Percentiles rank a stretch among this genome's conserved stretches.
Evolutionary conservation across 139 green algal species (phyloP).

Genomic region (Chlorella sp.): DNA sequence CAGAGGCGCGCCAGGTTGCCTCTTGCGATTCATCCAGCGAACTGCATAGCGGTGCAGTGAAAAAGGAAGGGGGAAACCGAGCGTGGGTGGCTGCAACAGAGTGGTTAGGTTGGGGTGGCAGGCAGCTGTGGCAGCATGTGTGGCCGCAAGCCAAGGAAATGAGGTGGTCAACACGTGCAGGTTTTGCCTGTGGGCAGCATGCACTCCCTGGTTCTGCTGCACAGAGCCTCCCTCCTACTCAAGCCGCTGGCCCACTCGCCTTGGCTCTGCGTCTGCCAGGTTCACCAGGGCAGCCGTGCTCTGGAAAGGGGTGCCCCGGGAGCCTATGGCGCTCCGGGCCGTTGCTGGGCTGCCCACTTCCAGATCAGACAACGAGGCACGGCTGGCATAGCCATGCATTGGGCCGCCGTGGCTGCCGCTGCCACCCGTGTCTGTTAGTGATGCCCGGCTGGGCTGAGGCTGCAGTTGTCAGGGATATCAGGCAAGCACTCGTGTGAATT

Average conservation of each 20-base stretch:
- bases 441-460: too few relatives aligned
- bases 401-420: too few relatives aligned
- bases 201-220: too few relatives aligned
- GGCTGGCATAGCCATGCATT: neutral
- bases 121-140: too few relatives aligned
- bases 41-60: neutral
- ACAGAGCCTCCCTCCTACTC: too few relatives aligned
- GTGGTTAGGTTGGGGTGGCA: neutral
- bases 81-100: neutral
- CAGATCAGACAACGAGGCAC: neutral
- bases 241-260: neutral
- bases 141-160: too few relatives aligned
- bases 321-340: neutral
- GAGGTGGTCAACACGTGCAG: too few relatives aligned
- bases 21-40: slow-evolving; percentile 31
- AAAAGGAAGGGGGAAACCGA: too few relatives aligned
- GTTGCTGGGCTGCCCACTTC: neutral
- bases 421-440: too few relatives aligned
- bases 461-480: too few relatives aligned
- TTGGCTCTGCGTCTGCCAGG: slow-evolving; percentile 19
- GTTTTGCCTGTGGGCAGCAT: too few relatives aligned
- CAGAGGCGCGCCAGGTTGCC: slow-evolving; percentile 42
- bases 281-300: neutral
- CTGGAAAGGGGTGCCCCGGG: neutral
- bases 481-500: too few relatives aligned